phyloP scores from a whole-genome alignment of 768 basidiomycete genomes.

The Epithele typhae region DNA sequence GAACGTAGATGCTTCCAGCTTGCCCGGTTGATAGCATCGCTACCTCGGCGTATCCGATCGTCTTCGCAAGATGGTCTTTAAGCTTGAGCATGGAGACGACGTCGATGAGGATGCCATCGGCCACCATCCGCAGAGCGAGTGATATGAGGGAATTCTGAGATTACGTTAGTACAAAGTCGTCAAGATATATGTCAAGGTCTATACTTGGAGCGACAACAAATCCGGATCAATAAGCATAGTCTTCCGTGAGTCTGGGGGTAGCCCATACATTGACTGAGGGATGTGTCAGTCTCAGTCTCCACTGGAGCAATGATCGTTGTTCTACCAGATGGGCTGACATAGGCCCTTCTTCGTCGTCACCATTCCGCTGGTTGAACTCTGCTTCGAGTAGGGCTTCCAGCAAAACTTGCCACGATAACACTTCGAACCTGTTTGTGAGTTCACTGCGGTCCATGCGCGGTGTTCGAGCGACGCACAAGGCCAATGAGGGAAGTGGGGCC shows the following conservation, averaged over 20 bases:
- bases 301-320: neutral
- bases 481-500: conserved; percentile 67
- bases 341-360: conserved; percentile 35
- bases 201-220: conserved; percentile 42
- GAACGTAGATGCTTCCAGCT: conserved; percentile 49
- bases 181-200: neutral
- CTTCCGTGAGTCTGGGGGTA: conserved; percentile 26
- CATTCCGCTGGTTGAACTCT: conserved; percentile 38
- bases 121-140: conserved; percentile 62
- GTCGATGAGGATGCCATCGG: conserved; percentile 56
- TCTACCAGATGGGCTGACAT: conserved; percentile 40
- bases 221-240: conserved; percentile 39
- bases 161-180: neutral
- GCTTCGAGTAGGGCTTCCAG: conserved; percentile 55
- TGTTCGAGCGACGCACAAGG: conserved; percentile 37
- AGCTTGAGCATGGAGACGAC: conserved; percentile 50
- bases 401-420: conserved; percentile 61
- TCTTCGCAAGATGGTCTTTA: conserved; percentile 44
- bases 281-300: neutral
- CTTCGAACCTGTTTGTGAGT: conserved; percentile 27
- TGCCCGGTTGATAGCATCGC: conserved; percentile 39
- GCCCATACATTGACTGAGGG: conserved; percentile 48
- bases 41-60: conserved; percentile 55
- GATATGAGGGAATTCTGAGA: conserved; percentile 50
- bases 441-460: neutral